phyloP scores from a whole-genome alignment of 805 yeast species.

The Priceomyces fermenticarens region DNA sequence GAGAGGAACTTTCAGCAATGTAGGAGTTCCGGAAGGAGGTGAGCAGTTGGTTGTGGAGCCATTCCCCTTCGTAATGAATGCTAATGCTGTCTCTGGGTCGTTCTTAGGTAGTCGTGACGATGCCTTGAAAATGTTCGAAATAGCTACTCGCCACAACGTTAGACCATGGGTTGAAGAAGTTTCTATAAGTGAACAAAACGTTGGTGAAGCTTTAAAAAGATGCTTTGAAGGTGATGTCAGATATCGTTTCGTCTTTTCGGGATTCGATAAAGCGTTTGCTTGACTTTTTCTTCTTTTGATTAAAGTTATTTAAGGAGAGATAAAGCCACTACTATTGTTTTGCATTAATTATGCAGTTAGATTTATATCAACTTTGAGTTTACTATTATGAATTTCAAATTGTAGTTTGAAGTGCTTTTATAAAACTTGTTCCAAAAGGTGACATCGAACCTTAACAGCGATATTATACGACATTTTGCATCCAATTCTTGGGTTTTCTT shows the following conservation, averaged over 20 bases:
- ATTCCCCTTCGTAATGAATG: slow-evolving; percentile 16
- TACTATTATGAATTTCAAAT: too few species aligned
- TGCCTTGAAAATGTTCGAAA: slow-evolving; percentile 32
- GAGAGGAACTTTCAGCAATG: slow-evolving; percentile 20
- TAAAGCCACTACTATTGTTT: too few species aligned
- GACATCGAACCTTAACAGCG: too few species aligned
- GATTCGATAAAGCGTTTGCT: slow-evolving; percentile 45
- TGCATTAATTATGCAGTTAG: too few species aligned
- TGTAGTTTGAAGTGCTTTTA: too few species aligned
- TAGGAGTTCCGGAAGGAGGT: slow-evolving; percentile 24
- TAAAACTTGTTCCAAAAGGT: too few species aligned
- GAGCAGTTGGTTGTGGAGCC: slow-evolving; percentile 20
- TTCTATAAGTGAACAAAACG: slow-evolving; percentile 30
- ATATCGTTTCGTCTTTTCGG: slow-evolving; percentile 57
- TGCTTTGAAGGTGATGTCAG: slow-evolving; percentile 31
- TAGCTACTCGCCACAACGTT: slow-evolving; percentile 34
- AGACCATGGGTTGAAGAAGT: slow-evolving; percentile 34
- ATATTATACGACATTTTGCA: background rate
- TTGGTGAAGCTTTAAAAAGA: slow-evolving; percentile 29
- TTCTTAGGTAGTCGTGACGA: slow-evolving; percentile 32
- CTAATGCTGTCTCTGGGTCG: slow-evolving; percentile 25
- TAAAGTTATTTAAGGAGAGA: too few species aligned
- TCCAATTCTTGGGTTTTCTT: too few species aligned
- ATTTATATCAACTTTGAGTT: too few species aligned
- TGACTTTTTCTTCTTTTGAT: too few species aligned